Evolutionary conservation across 176 grass and related monocot species (phyloP).

Genomic region (Puya raimondii): DNA sequence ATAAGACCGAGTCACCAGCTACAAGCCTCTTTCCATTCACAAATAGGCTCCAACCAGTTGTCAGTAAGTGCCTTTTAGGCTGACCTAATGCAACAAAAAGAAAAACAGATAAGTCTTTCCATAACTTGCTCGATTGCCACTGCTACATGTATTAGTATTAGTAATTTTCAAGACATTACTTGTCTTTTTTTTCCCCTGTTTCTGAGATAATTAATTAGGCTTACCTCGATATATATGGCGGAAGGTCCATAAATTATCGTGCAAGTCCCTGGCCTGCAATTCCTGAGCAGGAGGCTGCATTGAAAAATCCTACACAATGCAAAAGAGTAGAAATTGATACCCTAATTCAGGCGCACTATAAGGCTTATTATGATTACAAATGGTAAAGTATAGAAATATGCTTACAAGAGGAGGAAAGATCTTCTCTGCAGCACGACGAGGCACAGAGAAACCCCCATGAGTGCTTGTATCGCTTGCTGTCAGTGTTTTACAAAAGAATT

Average conservation of each 20-base stretch:
- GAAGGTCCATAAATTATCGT: slow-evolving; percentile 88
- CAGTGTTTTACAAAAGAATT: slow-evolving; percentile 97
- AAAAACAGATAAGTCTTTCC: slow-evolving; percentile 15
- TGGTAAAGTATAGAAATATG: not conserved
- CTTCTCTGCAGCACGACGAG: slow-evolving; percentile 93
- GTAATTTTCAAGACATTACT: not conserved
- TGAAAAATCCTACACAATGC: slow-evolving; percentile 60
- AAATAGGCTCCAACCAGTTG: slow-evolving; percentile 97
- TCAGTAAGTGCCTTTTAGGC: slow-evolving; percentile 92
- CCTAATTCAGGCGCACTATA: not conserved
- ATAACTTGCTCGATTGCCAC: slow-evolving; percentile 4
- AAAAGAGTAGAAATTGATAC: not conserved
- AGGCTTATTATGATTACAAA: not conserved
- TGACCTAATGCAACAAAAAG: slow-evolving; percentile 54
- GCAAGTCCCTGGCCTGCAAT: slow-evolving; percentile 87
- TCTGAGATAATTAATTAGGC: not conserved
- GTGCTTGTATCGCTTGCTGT: slow-evolving; percentile 98
- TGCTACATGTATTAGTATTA: not conserved
- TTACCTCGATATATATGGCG: slow-evolving; percentile 97
- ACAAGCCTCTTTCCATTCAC: slow-evolving; percentile 91
- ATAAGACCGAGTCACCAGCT: slow-evolving; percentile 95
- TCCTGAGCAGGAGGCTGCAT: slow-evolving; percentile 97
- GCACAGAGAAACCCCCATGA: slow-evolving; percentile 96
- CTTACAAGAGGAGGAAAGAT: slow-evolving; percentile 86
- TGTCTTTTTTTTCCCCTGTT: not conserved